Evolutionary conservation across 371 early-diverging fungal species (phyloP).

Genomic region (Amoeboaphelidium occidentale): DNA sequence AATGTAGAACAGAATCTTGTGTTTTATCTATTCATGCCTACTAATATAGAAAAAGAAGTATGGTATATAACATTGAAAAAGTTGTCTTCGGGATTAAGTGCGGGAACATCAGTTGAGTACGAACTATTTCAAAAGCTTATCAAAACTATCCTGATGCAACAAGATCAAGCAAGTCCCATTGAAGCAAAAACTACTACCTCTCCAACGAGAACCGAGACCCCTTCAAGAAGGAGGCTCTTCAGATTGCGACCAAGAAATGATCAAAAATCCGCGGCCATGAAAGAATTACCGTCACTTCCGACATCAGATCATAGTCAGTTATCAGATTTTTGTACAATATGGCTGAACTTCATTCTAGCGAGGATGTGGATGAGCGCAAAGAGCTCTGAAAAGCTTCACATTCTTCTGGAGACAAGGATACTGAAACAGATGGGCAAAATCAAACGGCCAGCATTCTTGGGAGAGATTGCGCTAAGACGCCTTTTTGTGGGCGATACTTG

Average conservation of each 20-base stretch:
- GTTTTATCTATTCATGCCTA: background rate
- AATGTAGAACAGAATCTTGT: background rate
- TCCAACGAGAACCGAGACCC: too few species aligned
- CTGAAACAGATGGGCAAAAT: background rate
- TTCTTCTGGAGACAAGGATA: background rate
- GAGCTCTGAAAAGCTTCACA: background rate
- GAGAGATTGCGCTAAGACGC: background rate
- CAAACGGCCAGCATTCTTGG: background rate
- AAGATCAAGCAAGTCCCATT: too few species aligned
- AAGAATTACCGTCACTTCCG: too few species aligned
- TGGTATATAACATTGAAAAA: background rate
- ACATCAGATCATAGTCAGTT: too few species aligned
- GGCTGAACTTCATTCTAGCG: background rate
- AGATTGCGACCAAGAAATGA: too few species aligned
- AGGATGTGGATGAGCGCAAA: background rate
- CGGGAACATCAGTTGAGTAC: too few species aligned
- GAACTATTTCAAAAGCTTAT: too few species aligned
- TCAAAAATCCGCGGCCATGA: too few species aligned
- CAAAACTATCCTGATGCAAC: too few species aligned
- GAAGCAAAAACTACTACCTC: too few species aligned
- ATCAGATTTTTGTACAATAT: background rate
- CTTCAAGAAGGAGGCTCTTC: too few species aligned
- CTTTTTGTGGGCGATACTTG: background rate
- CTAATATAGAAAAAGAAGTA: background rate
- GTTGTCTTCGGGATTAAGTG: too few species aligned